Percentiles rank a stretch among this genome's conserved stretches.
These are phyloP conservation scores for Oryza coarctata DNA, from an alignment of 176 grass and related monocot genomes.

Conservation along the genomic window DNA sequence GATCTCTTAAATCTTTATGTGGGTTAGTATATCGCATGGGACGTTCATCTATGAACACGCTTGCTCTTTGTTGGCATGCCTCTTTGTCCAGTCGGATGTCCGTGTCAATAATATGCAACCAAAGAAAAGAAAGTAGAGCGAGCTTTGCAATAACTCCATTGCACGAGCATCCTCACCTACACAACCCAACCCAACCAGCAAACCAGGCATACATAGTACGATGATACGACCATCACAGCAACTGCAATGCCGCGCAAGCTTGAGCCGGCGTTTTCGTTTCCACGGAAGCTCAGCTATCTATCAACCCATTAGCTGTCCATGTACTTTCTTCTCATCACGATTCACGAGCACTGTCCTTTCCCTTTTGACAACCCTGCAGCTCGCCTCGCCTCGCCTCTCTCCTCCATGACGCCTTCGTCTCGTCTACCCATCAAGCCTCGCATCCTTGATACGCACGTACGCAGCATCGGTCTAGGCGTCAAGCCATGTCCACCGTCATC, in stretches of 20 bases:
- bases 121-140: background rate
- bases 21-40: too few relatives aligned
- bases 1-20: too few relatives aligned
- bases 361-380: background rate
- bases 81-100: too few relatives aligned
- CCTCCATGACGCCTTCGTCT: background rate
- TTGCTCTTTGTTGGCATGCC: too few relatives aligned
- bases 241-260: background rate
- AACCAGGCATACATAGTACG: background rate
- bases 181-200: constrained; percentile 29
- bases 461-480: background rate
- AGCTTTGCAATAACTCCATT: constrained; percentile 38
- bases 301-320: constrained; percentile 43
- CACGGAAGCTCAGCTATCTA: constrained; percentile 4
- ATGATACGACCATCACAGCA: background rate
- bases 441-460: background rate
- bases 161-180: constrained; percentile 54
- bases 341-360: background rate
- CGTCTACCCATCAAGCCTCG: too few relatives aligned
- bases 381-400: background rate
- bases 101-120: background rate
- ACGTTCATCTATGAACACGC: too few relatives aligned
- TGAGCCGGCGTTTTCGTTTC: background rate
- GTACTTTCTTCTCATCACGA: background rate
- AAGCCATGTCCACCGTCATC: constrained; percentile 17